Conservation (phyloP, 768 basidiomycete genomes). For the Lyophyllum semitale region DNA sequence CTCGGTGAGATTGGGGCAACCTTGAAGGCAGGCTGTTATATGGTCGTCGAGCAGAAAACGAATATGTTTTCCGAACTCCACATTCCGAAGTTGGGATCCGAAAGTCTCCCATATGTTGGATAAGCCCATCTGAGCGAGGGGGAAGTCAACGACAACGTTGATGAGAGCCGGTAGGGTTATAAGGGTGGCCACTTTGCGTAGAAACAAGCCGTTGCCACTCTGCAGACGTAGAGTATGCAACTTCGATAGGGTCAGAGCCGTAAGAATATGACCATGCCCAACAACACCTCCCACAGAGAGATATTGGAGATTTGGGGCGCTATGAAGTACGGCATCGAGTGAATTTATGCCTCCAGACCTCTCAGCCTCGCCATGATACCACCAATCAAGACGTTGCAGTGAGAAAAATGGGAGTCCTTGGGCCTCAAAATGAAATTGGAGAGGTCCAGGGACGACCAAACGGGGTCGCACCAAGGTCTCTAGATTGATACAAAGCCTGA, state of each 20-base stretch:
- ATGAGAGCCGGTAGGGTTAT: slow-evolving; percentile 59
- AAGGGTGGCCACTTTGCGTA: slow-evolving; percentile 43
- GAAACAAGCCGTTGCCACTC: slow-evolving; percentile 48
- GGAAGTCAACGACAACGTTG: slow-evolving; percentile 53
- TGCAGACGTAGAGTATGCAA: slow-evolving; percentile 57
- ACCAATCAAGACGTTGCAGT: slow-evolving; percentile 69
- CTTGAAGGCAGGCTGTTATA: slow-evolving; percentile 45
- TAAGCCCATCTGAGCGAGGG: slow-evolving; percentile 37
- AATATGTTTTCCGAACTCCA: slow-evolving; percentile 61
- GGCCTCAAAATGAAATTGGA: slow-evolving; percentile 56
- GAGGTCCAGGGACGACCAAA: slow-evolving; percentile 22
- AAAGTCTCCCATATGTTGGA: slow-evolving; percentile 50
- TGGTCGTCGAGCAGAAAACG: slow-evolving; percentile 54
- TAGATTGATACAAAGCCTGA: slow-evolving; percentile 49
- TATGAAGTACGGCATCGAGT: slow-evolving; percentile 49
- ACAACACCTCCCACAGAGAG: slow-evolving; percentile 55
- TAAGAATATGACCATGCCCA: slow-evolving; percentile 27
- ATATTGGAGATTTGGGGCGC: slow-evolving; percentile 57
- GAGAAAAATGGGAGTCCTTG: slow-evolving; percentile 46
- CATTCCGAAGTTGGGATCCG: slow-evolving; percentile 49
- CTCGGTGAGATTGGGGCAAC: slow-evolving; percentile 46
- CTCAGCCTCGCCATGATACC: slow-evolving; percentile 59
- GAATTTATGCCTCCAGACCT: slow-evolving; percentile 69
- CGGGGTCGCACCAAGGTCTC: slow-evolving; percentile 58
- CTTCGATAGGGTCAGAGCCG: slow-evolving; percentile 38